Evolutionary conservation across 164 flowering plant genomes (phyloP).

Genomic region (Stephania japonica): DNA sequence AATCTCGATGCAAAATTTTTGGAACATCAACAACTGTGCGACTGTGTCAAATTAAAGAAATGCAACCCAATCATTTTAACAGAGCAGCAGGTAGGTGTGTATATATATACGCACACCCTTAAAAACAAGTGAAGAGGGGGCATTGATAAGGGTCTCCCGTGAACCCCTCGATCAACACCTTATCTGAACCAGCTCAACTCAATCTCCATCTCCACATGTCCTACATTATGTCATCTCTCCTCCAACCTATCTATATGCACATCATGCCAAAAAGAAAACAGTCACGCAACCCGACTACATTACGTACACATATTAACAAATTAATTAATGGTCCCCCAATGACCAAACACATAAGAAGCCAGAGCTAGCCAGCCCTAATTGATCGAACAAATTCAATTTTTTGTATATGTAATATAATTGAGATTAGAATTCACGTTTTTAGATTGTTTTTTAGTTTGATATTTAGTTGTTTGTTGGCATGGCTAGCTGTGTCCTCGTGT

Average conservation of each 20-base stretch:
- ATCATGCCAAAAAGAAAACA: neutral
- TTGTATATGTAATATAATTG: too few relatives aligned
- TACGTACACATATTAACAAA: neutral
- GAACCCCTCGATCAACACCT: neutral
- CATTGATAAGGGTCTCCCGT: neutral
- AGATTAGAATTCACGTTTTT: too few relatives aligned
- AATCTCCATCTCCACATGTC: neutral
- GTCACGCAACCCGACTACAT: neutral
- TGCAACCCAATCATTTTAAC: too few relatives aligned
- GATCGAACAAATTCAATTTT: too few relatives aligned
- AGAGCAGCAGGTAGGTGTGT: neutral
- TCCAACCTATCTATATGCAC: neutral
- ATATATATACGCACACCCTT: neutral
- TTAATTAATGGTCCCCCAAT: neutral
- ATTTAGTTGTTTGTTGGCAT: neutral
- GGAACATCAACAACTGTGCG: neutral
- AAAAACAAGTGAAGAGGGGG: neutral
- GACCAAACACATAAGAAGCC: neutral
- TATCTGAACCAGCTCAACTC: neutral
- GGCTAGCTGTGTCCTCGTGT: neutral
- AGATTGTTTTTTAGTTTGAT: neutral
- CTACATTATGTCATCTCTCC: neutral
- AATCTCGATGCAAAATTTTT: neutral
- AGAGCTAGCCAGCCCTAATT: too few relatives aligned
- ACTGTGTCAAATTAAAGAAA: too few relatives aligned